A percentile compares a stretch with the other conserved stretches of the same genome.
Evolutionary conservation across 768 basidiomycete genomes (phyloP).

Genomic region (Pulveroboletus frians): DNA sequence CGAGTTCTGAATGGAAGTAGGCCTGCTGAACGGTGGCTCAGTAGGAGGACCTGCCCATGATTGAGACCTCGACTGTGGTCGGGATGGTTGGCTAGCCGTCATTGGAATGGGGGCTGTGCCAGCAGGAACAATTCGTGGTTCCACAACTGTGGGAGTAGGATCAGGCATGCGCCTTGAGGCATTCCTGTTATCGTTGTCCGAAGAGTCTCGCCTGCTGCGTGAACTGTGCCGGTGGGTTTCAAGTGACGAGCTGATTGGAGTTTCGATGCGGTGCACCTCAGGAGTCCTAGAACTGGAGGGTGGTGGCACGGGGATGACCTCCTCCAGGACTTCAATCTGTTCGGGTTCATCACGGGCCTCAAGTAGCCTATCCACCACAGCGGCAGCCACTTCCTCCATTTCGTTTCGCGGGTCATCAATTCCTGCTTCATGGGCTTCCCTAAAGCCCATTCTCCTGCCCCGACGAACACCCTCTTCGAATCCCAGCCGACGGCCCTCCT

Average conservation of each 20-base stretch:
- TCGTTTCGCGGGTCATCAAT: constrained; percentile 12
- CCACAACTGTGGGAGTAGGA: constrained; percentile 7
- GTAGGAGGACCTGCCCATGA: constrained; percentile 15
- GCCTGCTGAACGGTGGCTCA: constrained; percentile 10
- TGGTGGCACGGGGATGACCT: constrained; percentile 13
- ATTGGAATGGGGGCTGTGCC: constrained; percentile 7
- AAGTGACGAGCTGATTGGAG: constrained; percentile 14
- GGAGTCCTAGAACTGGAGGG: constrained; percentile 16
- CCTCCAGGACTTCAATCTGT: constrained; percentile 16
- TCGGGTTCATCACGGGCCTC: constrained; percentile 22
- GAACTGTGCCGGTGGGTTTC: constrained; percentile 15
- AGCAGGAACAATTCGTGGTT: constrained; percentile 11
- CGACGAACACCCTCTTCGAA: constrained; percentile 46
- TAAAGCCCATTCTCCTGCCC: constrained; percentile 28
- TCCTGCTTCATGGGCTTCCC: constrained; percentile 21
- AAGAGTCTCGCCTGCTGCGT: constrained; percentile 18
- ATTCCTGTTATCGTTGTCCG: constrained; percentile 11
- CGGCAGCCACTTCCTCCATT: constrained; percentile 17
- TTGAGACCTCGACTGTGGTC: constrained; percentile 13
- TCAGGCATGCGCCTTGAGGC: constrained; percentile 11
- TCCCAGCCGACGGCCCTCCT: constrained; percentile 50
- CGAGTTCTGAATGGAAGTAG: constrained; percentile 21
- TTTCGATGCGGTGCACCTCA: constrained; percentile 23
- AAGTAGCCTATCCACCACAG: constrained; percentile 22
- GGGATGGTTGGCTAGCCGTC: constrained; percentile 13